Percentiles rank a stretch among this genome's conserved stretches.
phyloP scores from a whole-genome alignment of 306 rosid species.

The Oemleria cerasiformis region DNA sequence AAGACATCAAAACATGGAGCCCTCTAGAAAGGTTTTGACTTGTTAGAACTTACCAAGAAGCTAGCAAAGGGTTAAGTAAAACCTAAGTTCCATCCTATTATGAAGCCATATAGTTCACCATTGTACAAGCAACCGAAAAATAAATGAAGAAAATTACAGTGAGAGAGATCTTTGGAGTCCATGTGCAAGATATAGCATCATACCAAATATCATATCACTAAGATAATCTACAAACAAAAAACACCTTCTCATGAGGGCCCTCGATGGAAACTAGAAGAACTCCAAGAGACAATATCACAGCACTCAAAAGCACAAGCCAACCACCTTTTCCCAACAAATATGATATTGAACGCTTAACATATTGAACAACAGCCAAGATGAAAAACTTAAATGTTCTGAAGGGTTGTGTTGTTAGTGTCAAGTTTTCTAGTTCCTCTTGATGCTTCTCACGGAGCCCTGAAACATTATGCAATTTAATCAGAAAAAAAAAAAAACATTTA shows the following conservation, averaged over 20 bases:
- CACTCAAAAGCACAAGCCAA: conserved; percentile 77
- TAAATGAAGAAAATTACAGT: not conserved
- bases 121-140: not conserved
- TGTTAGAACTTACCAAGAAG: not conserved
- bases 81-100: not conserved
- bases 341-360: conserved; percentile 44
- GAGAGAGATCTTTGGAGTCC: not conserved
- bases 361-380: conserved; percentile 62
- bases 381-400: conserved; percentile 77
- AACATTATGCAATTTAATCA: conserved; percentile 34
- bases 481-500: conserved; percentile 10
- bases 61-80: not conserved
- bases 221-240: conserved; percentile 8
- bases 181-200: not conserved
- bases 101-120: not conserved
- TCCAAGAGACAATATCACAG: conserved; percentile 44
- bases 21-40: not conserved
- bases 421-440: conserved; percentile 64
- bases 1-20: not conserved
- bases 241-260: conserved; percentile 79
- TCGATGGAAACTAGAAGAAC: conserved; percentile 61
- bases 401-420: conserved; percentile 79
- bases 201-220: conserved; percentile 15
- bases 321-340: conserved; percentile 79
- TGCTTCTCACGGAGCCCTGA: conserved; percentile 57